phyloP scores from a whole-genome alignment of 169 alveolate species.

The Hammondia hammondi region DNA sequence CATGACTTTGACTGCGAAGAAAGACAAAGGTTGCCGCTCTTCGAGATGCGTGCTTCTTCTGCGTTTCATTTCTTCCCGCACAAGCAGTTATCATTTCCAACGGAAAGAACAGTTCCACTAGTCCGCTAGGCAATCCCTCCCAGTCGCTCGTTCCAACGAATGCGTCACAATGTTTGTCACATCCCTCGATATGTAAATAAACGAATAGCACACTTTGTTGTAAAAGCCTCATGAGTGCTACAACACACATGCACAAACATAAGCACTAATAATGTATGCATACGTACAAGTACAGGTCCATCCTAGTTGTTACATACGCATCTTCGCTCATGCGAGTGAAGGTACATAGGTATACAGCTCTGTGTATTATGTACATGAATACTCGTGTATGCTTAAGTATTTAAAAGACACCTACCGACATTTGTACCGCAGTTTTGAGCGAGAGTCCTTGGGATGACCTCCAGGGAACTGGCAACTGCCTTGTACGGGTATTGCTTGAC shows the following conservation, averaged over 20 bases:
- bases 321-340: background rate
- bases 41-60: no score
- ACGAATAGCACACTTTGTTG: no score
- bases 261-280: background rate
- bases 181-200: no score
- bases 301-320: no score
- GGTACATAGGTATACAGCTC: background rate
- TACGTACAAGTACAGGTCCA: background rate
- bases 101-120: no score
- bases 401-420: slow-evolving; percentile 85
- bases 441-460: slow-evolving; percentile 98
- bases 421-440: slow-evolving; percentile 99
- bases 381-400: background rate
- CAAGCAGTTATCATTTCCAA: no score
- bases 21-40: background rate
- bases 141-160: no score
- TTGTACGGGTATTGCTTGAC: slow-evolving; percentile 94
- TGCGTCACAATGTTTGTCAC: no score
- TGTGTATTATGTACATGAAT: background rate
- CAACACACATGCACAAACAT: no score
- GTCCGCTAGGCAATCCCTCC: no score
- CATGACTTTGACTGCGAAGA: slow-evolving; percentile 84
- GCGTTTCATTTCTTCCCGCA: no score
- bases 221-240: no score
- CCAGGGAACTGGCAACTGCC: slow-evolving; percentile 97